Base-by-base conservation (phyloP, 176 grass and related monocot genomes). In the Cenchrus purpureus region DNA sequence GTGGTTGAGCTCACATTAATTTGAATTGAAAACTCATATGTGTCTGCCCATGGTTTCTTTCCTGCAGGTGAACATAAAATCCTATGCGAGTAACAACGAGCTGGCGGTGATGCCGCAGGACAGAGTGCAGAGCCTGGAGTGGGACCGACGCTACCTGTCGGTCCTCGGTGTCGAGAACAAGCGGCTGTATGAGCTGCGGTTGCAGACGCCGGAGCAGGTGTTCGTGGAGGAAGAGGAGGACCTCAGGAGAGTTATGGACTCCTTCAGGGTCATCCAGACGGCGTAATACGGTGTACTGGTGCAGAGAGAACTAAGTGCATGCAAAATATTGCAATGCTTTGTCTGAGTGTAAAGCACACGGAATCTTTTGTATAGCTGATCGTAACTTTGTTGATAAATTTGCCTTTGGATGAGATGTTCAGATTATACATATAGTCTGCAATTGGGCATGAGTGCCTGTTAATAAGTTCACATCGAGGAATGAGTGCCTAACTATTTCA, bases 101-200 rank as follows among this genome's bases (percentile, higher is more conserved):
- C 89, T 99, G 71, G 97, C 94, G 2, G 94, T 99, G 46, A 99
- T 99, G 97, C 97, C 94, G 2, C 71, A 86, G 78, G 93, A 99
- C 80, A 90, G 94, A 46, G 74, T 94, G 81, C 97, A 96, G 50
- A 86, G 78, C 44, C 90, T 92, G 64, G 97, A 96, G 80, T 99
- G 97, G 97, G 89, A 99, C 82, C 83, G 97, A 37, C 90, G 86
- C 14, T 99, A 94, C 84, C 82, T 92, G 16, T 96, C 97, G 1
- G 91, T 99, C 65, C 90, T 99, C 1, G 97, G 91, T 11, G 97
- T 96, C 19, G 94, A 96, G 89, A 99, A 99, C 88, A 99, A 94
- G 66, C 64, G 84, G 66, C 71, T 99, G 65, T 96, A 96, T 8
- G 94, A 94, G 70, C 82, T 99, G 12, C 85, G 94, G 79, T 55